phyloP scores from a whole-genome alignment of 2,329 filamentous ascomycete species.

The Chrysoporthe puriensis region DNA sequence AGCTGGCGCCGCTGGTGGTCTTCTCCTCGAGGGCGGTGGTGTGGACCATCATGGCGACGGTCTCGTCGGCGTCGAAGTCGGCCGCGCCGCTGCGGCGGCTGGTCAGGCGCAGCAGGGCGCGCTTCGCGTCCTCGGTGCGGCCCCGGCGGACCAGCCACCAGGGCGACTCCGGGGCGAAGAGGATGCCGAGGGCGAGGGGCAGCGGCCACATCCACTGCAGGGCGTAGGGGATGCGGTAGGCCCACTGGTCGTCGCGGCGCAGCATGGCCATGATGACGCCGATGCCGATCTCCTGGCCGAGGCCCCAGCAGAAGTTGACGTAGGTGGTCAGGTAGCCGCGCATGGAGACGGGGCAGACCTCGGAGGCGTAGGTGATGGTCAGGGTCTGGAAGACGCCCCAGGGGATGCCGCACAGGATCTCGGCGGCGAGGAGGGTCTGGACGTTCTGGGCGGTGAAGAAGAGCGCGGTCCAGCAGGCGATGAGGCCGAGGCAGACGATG shows the following conservation, averaged over 20 bases:
- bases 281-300: conserved; percentile 75
- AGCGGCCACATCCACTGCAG: conserved; percentile 81
- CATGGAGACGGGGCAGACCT: conserved; percentile 73
- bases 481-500: conserved; percentile 57
- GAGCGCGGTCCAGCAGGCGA: conserved; percentile 63
- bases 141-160: conserved; percentile 78
- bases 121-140: conserved; percentile 67
- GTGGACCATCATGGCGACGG: conserved; percentile 89
- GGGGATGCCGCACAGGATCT: conserved; percentile 66
- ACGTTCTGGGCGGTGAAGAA: conserved; percentile 68
- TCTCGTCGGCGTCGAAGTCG: conserved; percentile 81
- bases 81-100: conserved; percentile 63
- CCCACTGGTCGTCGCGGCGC: conserved; percentile 64
- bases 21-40: conserved; percentile 80
- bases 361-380: conserved; percentile 69
- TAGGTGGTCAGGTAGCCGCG: conserved; percentile 75
- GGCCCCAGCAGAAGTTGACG: conserved; percentile 77
- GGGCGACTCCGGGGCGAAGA: conserved; percentile 70
- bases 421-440: conserved; percentile 60
- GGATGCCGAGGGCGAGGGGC: conserved; percentile 67
- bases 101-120: conserved; percentile 67
- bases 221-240: conserved; percentile 69
- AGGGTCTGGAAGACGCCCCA: conserved; percentile 64
- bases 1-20: conserved; percentile 74
- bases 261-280: conserved; percentile 74